Evolutionary conservation across 2,329 filamentous ascomycete genomes (phyloP), one percentile per base, ranked within the genome.

Genomic region (Colletotrichum tanaceti): DNA sequence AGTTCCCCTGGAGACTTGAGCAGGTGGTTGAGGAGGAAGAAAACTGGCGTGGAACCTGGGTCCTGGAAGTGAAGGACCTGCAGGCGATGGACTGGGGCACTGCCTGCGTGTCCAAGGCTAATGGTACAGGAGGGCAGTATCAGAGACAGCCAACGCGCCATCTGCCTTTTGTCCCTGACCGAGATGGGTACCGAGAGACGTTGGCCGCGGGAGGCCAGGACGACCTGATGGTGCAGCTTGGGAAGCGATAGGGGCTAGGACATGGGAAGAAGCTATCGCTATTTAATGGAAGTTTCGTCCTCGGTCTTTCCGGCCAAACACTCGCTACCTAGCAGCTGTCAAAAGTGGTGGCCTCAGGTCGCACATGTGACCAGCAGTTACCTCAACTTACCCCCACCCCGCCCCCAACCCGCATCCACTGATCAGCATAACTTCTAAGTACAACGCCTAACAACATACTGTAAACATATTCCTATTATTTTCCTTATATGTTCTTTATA

Each of bases 41-140:
- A 38, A 73, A 73, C 69, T 73, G 72, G 72, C 70, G 71, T 49
- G 67, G 71, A 35, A 73, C 69, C 24, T 73, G 71, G 71, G 63
- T 68, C 13, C 54, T 72, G 35, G 71, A 73, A 59, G 71, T 72
- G 3, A 73, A 73, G 50, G 71, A 73, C 52, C 39, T 73, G 58
- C 46, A 16, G 58, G 70, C 66, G 32, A 71, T 73, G 65, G 60
- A 71, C 5, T 73, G 69, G 69, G 61, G 58, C 57, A 72, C 58
- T 43, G 57, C 18, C 32, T 35, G 0, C 32, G 69, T 72, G 52
- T 69, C 68, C 22, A 72, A 70, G 44, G 60, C 24, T 4, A 43
- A 57, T 14, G 14, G 58, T 0, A 18, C 50, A 22, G 63, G 49
- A 61, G 57, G 59, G 14, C 66, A 58, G 55, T 67, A 71, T 61